A percentile compares a stretch with the other conserved stretches of the same genome.
phyloP scores from a whole-genome alignment of 1,284 basidiomycete species.

The Irpex sp. region DNA sequence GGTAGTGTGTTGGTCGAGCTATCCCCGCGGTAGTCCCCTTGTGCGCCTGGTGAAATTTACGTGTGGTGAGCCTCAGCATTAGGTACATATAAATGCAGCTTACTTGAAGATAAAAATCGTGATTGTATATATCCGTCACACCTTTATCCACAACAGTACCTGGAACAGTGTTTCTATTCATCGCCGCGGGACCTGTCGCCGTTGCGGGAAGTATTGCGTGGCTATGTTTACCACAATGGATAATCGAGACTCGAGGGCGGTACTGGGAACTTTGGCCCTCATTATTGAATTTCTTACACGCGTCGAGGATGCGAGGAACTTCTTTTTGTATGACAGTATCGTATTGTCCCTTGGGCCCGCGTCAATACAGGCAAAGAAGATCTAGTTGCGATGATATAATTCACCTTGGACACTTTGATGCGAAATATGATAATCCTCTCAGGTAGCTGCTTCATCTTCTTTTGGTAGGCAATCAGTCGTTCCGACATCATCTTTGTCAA shows the following conservation, averaged over 20 bases:
- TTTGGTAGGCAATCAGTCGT: slow-evolving; percentile 53
- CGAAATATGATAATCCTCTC: slow-evolving; percentile 67
- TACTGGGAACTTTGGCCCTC: slow-evolving; percentile 34
- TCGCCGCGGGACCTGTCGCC: slow-evolving; percentile 40
- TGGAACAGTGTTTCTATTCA: slow-evolving; percentile 68
- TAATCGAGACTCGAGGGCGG: slow-evolving; percentile 61
- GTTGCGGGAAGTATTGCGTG: slow-evolving; percentile 67
- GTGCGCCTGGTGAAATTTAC: too few relatives aligned
- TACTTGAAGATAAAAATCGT: slow-evolving; percentile 72
- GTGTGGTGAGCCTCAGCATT: too few relatives aligned
- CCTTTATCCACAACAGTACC: slow-evolving; percentile 77
- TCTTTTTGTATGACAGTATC: slow-evolving; percentile 54
- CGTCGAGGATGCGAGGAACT: slow-evolving; percentile 49
- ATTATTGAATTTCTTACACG: slow-evolving; percentile 52
- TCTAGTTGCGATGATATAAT: slow-evolving; percentile 12
- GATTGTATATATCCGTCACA: slow-evolving; percentile 65
- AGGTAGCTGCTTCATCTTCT: slow-evolving; percentile 51
- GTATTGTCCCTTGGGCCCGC: slow-evolving; percentile 56
- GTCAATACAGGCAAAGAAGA: too few relatives aligned
- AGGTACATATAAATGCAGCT: neutral
- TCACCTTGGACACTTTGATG: slow-evolving; percentile 72
- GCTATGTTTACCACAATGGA: slow-evolving; percentile 78
- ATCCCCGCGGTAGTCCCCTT: slow-evolving; percentile 53
- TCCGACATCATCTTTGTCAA: slow-evolving; percentile 66
- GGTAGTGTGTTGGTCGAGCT: slow-evolving; percentile 70